Percentiles rank a stretch among this genome's conserved stretches.
phyloP scores from a whole-genome alignment of 1,284 basidiomycete genomes.

The Ustilago loliicola region DNA sequence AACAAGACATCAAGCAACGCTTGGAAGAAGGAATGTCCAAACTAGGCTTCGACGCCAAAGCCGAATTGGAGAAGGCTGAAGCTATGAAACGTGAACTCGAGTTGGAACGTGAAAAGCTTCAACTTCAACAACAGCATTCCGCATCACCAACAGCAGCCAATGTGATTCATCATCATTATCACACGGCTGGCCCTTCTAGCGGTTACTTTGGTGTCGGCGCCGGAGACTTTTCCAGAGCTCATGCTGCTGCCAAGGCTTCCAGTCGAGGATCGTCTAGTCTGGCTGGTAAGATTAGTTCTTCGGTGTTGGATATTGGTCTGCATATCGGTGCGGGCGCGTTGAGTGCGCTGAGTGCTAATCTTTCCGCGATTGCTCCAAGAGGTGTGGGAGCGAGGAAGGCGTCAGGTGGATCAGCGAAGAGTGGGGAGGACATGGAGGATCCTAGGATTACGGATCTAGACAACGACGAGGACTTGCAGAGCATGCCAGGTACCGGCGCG shows the following conservation, averaged over 20 bases:
- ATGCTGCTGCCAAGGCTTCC: constrained; percentile 38
- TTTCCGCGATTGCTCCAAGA: constrained; percentile 40
- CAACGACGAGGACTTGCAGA: constrained; percentile 36
- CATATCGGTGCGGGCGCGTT: constrained; percentile 49
- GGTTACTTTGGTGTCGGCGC: constrained; percentile 16
- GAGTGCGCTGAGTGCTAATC: constrained; percentile 37
- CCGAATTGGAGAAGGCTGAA: constrained; percentile 37
- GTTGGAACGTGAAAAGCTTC: constrained; percentile 31
- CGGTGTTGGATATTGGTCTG: constrained; percentile 43
- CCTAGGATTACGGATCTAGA: constrained; percentile 43
- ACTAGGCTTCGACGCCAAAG: constrained; percentile 44
- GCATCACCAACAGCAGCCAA: constrained; percentile 9
- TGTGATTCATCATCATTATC: constrained; percentile 50
- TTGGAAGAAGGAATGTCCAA: constrained; percentile 53
- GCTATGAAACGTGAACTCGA: constrained; percentile 43
- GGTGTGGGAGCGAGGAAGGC: neutral
- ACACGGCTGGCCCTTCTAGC: constrained; percentile 17
- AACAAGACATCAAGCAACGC: constrained; percentile 35
- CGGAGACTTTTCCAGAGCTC: constrained; percentile 30
- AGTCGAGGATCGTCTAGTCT: constrained; percentile 11
- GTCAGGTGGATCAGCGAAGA: neutral
- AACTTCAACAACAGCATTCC: constrained; percentile 14
- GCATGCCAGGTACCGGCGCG: neutral
- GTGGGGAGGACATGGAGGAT: constrained; percentile 17
- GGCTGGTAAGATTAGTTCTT: constrained; percentile 42